These are phyloP conservation scores for Suillus discolor DNA, from an alignment of 768 basidiomycete species.

Conservation along the genomic window DNA sequence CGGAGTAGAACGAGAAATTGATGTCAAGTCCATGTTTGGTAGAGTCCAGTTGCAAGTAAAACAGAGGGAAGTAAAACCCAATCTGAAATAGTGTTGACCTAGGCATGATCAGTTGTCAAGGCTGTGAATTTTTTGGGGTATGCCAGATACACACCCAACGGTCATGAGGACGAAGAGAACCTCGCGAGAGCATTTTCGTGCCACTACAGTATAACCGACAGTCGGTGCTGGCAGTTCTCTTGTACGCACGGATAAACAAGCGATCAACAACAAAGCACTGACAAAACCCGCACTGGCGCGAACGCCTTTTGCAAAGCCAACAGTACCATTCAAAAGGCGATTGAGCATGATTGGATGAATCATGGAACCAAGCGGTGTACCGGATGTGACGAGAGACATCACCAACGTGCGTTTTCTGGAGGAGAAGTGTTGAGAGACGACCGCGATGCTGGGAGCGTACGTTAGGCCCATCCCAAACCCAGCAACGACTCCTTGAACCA, in stretches of 20 bases:
- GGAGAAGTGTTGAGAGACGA: conserved; percentile 49
- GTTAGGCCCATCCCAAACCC: conserved; percentile 47
- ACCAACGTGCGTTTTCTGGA: conserved; percentile 40
- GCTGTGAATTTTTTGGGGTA: not conserved
- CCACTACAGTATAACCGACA: not conserved
- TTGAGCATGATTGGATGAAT: conserved; percentile 67
- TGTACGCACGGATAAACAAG: conserved; percentile 40
- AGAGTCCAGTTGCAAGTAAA: conserved; percentile 54
- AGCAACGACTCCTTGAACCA: conserved; percentile 44
- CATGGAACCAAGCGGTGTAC: conserved; percentile 55
- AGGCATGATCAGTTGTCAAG: not conserved
- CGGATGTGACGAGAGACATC: conserved; percentile 48
- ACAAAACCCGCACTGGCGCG: conserved; percentile 44
- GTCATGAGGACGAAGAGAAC: not conserved
- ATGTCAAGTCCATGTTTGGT: conserved; percentile 45
- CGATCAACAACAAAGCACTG: conserved; percentile 37
- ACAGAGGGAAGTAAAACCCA: conserved; percentile 49
- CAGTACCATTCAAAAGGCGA: conserved; percentile 37
- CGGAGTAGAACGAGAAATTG: conserved; percentile 51
- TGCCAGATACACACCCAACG: not conserved
- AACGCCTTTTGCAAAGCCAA: conserved; percentile 47
- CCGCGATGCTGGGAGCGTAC: conserved; percentile 45
- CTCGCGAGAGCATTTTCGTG: conserved; percentile 2
- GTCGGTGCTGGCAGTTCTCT: conserved; percentile 31
- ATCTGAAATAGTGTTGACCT: conserved; percentile 27